A percentile compares a stretch with the other conserved stretches of the same genome.
Conservation (phyloP, 2,329 filamentous ascomycete species). For the Colletotrichum sp. region DNA sequence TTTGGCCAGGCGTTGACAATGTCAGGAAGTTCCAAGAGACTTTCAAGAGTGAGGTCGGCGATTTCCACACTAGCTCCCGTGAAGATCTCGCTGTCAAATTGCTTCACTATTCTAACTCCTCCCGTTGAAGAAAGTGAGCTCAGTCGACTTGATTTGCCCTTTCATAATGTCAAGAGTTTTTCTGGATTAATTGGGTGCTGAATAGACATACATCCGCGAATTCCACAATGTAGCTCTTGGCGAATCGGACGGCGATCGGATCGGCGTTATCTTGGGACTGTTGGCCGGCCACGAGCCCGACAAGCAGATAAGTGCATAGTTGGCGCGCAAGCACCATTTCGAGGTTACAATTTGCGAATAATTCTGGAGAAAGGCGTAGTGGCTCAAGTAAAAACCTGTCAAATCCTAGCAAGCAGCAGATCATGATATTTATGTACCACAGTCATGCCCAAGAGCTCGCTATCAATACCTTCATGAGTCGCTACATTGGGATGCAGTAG, state of each 20-base stretch:
- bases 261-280: background rate
- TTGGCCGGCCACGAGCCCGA: background rate
- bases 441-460: background rate
- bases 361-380: background rate
- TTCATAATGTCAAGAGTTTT: background rate
- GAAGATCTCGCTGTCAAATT: slow-evolving; percentile 33
- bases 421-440: background rate
- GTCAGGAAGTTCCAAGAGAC: slow-evolving; percentile 33
- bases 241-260: background rate
- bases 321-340: background rate
- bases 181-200: too few species aligned
- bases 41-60: slow-evolving; percentile 34
- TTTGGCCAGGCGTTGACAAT: slow-evolving; percentile 40
- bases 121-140: background rate
- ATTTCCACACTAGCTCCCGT: slow-evolving; percentile 37
- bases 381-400: background rate
- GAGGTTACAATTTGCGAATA: rapidly evolving
- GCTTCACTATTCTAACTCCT: slow-evolving; percentile 2
- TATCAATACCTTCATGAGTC: background rate
- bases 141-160: background rate
- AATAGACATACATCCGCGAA: background rate
- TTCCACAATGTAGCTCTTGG: slow-evolving; percentile 18
- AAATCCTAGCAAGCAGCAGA: background rate
- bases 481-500: background rate
- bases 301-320: background rate